Evolutionary conservation across 2,329 filamentous ascomycete species (phyloP).

Genomic region (Fusarium sp.): DNA sequence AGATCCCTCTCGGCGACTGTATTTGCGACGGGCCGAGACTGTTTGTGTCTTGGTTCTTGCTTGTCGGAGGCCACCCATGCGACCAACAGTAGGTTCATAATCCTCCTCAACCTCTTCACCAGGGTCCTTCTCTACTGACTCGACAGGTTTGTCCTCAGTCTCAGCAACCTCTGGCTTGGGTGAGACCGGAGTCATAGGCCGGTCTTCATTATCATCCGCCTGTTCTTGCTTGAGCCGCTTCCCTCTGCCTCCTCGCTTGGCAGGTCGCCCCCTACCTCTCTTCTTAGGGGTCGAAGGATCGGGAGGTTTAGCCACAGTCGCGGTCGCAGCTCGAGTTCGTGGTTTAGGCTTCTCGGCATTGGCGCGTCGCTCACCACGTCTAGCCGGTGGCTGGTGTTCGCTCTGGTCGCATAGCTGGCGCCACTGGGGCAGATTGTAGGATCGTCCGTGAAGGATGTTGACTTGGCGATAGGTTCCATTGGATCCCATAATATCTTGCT

Average conservation of each 20-base stretch:
- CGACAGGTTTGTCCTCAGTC: conserved; percentile 47
- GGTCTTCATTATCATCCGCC: conserved; percentile 56
- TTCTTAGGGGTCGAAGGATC: conserved; percentile 49
- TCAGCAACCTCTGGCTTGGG: conserved; percentile 52
- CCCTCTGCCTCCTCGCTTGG: conserved; percentile 46
- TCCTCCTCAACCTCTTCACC: conserved; percentile 57
- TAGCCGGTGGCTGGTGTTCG: conserved; percentile 93
- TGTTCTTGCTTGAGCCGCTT: conserved; percentile 50
- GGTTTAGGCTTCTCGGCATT: conserved; percentile 63
- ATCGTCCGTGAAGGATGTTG: conserved; percentile 94
- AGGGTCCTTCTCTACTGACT: conserved; percentile 61
- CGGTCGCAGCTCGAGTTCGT: conserved; percentile 47
- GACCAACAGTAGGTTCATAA: conserved; percentile 45
- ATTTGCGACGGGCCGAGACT: conserved; percentile 85
- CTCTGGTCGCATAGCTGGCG: conserved; percentile 91
- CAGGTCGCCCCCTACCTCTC: conserved; percentile 51
- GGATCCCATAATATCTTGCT: conserved; percentile 96
- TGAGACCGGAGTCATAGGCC: conserved; percentile 67
- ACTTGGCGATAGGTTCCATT: conserved; percentile 96
- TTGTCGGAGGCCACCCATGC: conserved; percentile 59
- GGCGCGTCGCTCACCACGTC: conserved; percentile 80
- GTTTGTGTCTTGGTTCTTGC: conserved; percentile 73
- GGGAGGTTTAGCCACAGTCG: conserved; percentile 45
- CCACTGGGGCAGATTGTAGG: conserved; percentile 98
- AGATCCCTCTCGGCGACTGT: conserved; percentile 79